Percentiles rank a stretch among this genome's conserved stretches.
Evolutionary conservation across 495 filamentous ascomycete species (phyloP).

Genomic region (Hypoxylon crocopeplum): DNA sequence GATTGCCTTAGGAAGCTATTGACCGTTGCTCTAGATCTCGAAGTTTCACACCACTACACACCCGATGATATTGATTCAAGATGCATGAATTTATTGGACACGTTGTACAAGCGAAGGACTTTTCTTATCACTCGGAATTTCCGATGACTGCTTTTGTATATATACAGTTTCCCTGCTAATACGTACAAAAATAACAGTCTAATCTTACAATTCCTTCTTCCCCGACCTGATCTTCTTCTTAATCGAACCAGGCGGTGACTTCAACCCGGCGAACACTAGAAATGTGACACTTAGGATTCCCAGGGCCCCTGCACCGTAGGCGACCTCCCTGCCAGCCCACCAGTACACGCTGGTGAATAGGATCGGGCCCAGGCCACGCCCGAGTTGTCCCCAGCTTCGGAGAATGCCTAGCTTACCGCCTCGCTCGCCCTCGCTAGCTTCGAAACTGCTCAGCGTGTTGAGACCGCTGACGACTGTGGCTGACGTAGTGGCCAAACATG

Average conservation of each 20-base stretch:
- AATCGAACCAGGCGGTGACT: slow-evolving; percentile 52
- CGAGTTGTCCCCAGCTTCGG: slow-evolving; percentile 83
- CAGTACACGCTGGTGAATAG: slow-evolving; percentile 97
- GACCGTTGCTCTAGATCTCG: no score
- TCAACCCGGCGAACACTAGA: slow-evolving; percentile 73
- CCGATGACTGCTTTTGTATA: neutral
- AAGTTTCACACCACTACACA: no score
- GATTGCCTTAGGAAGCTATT: no score
- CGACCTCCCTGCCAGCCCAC: slow-evolving; percentile 92
- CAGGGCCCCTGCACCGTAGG: slow-evolving; percentile 79
- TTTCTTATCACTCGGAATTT: no score
- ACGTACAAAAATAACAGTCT: neutral
- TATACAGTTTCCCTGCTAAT: neutral
- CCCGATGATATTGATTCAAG: no score
- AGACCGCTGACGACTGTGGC: slow-evolving; percentile 94
- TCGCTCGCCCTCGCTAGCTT: slow-evolving; percentile 78
- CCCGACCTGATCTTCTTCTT: slow-evolving; percentile 28
- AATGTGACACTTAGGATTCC: slow-evolving; percentile 77
- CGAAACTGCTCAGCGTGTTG: slow-evolving; percentile 89
- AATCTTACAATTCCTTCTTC: slow-evolving; percentile 50
- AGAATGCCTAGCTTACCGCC: slow-evolving; percentile 86
- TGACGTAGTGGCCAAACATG: slow-evolving; percentile 83
- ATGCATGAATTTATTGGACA: no score
- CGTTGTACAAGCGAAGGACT: no score
- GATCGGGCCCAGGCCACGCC: slow-evolving; percentile 83